Percentiles rank a stretch among this genome's conserved stretches.
Conservation (phyloP, 805 yeast genomes). For the Wickerhamiella azyma region DNA sequence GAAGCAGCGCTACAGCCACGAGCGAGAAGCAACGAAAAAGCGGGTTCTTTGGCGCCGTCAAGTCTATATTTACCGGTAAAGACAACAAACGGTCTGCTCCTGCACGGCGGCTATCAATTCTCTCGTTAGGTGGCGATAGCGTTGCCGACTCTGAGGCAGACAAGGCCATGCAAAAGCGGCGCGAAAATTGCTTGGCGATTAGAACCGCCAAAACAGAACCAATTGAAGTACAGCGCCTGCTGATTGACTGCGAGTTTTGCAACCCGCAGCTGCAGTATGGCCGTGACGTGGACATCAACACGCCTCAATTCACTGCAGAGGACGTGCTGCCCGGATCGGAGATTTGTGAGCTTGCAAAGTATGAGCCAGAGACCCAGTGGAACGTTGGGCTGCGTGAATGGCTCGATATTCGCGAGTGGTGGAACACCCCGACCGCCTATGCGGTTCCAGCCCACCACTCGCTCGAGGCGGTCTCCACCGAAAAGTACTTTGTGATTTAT, state of each 20-base stretch:
- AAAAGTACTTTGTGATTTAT: conserved; percentile 37
- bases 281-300: conserved; percentile 9
- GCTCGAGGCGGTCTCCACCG: conserved; percentile 21
- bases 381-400: conserved; percentile 48
- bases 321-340: conserved; percentile 7
- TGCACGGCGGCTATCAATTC: conserved; percentile 9
- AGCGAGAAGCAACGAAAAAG: neutral
- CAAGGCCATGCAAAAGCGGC: conserved; percentile 16
- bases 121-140: conserved; percentile 1
- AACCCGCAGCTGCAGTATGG: conserved; percentile 21
- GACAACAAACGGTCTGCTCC: neutral
- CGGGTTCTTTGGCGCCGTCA: conserved; percentile 9
- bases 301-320: conserved; percentile 15
- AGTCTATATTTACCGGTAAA: conserved; percentile 4
- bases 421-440: conserved; percentile 33
- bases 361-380: conserved; percentile 29
- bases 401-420: conserved; percentile 52
- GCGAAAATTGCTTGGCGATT: conserved; percentile 19
- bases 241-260: conserved; percentile 23
- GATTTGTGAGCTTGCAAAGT: neutral
- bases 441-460: conserved; percentile 17
- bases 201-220: conserved; percentile 21
- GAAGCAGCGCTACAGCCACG: conserved; percentile 2
- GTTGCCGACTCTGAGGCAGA: conserved; percentile 7
- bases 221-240: conserved; percentile 19